Conservation (phyloP, 2,329 filamentous ascomycete species). For the Ambrosiella cleistominuta region DNA sequence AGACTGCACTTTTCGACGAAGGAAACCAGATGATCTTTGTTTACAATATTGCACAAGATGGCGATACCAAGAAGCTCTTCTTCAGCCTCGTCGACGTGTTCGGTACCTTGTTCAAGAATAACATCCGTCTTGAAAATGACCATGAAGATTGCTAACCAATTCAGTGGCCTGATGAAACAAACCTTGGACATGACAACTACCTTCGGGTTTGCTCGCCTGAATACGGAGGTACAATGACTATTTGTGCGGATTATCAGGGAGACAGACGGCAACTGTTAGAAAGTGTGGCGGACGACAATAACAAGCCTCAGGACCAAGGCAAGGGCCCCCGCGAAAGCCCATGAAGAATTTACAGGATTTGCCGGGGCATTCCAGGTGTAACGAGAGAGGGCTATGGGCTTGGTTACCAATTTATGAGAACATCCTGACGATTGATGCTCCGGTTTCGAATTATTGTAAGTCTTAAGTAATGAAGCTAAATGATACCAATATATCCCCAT, state of each 20-base stretch:
- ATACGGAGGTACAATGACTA: conserved; percentile 2
- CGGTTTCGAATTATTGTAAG: no score
- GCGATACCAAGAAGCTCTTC: conserved; percentile 17
- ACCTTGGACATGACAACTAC: conserved; percentile 23
- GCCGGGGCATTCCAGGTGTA: no score
- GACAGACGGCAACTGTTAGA: neutral
- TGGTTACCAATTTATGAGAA: no score
- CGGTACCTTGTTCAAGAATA: conserved; percentile 22
- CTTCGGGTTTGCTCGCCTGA: conserved; percentile 4
- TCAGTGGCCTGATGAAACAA: conserved; percentile 21
- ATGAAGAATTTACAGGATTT: no score
- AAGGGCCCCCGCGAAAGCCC: no score
- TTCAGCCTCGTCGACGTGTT: conserved; percentile 26
- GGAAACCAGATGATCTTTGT: conserved; percentile 24
- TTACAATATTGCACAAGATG: conserved; percentile 21
- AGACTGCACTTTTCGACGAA: conserved; percentile 23
- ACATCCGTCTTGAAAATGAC: conserved; percentile 19
- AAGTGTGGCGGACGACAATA: neutral
- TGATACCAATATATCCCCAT: no score
- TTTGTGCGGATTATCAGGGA: neutral
- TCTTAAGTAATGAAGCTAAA: no score
- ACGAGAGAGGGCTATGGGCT: no score
- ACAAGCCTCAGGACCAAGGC: neutral
- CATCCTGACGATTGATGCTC: no score
- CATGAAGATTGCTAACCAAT: conserved; percentile 21